Conservation (phyloP, 805 yeast species). For the Ogataea pilisensis region DNA sequence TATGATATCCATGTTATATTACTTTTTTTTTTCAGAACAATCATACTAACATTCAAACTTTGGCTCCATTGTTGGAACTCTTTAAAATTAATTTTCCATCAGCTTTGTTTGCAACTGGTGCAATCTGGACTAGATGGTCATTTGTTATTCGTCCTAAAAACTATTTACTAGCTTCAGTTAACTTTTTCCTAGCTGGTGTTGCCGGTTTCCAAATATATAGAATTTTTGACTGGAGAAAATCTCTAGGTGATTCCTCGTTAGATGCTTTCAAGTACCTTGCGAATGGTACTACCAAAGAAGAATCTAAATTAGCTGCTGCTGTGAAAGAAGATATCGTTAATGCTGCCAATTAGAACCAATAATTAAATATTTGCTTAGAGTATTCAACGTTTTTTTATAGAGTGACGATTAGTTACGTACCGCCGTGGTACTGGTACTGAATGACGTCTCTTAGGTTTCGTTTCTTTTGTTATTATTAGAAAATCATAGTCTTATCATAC, state of each 20-base stretch:
- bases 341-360: slow-evolving; percentile 1
- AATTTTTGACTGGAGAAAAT: slow-evolving; percentile 60
- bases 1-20: too few species aligned
- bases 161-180: slow-evolving; percentile 82
- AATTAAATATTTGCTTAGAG: too few species aligned
- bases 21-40: background rate
- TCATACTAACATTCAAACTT: too few species aligned
- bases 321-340: slow-evolving; percentile 1
- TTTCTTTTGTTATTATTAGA: too few species aligned
- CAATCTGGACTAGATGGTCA: slow-evolving; percentile 98
- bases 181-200: slow-evolving; percentile 86
- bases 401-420: too few species aligned
- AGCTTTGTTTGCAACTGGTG: slow-evolving; percentile 89
- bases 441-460: too few species aligned
- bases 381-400: too few species aligned
- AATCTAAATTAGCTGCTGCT: background rate
- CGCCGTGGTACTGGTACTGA: too few species aligned
- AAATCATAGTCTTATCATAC: too few species aligned
- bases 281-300: slow-evolving; percentile 35
- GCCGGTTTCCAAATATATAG: slow-evolving; percentile 82
- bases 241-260: slow-evolving; percentile 56
- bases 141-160: slow-evolving; percentile 89
- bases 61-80: too few species aligned
- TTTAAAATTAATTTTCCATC: too few species aligned
- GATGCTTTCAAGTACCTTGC: slow-evolving; percentile 57